A percentile compares a stretch with the other conserved stretches of the same genome.
Evolutionary conservation across 2,329 filamentous ascomycete species (phyloP).

Genomic region (Pseudocercospora musae): DNA sequence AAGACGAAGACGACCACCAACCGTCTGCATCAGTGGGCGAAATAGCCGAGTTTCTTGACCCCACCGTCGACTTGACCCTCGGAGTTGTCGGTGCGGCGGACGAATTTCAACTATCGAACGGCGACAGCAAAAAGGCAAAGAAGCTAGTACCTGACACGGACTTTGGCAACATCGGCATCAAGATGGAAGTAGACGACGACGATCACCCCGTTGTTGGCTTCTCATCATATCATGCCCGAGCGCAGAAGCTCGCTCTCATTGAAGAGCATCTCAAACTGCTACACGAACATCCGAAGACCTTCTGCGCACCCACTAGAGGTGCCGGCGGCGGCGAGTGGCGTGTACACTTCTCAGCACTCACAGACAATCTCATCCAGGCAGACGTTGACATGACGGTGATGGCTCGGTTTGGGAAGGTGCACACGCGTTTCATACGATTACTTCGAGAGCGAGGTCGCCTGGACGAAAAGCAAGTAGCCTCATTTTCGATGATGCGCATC

Average conservation of each 20-base stretch:
- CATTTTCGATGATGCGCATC: constrained; percentile 77
- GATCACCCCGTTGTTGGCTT: constrained; percentile 25
- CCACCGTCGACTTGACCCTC: constrained; percentile 39
- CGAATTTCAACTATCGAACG: constrained; percentile 23
- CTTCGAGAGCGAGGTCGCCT: constrained; percentile 83
- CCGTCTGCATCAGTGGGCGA: constrained; percentile 42
- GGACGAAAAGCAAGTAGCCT: constrained; percentile 86
- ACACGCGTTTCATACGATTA: constrained; percentile 79
- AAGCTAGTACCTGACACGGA: constrained; percentile 24
- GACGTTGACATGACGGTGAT: constrained; percentile 82
- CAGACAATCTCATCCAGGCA: constrained; percentile 66
- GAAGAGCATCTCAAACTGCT: constrained; percentile 72
- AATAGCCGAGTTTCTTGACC: constrained; percentile 42
- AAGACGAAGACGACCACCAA: constrained; percentile 32
- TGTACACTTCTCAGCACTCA: constrained; percentile 73
- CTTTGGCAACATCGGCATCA: constrained; percentile 30
- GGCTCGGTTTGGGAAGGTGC: constrained; percentile 70
- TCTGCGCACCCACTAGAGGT: constrained; percentile 64
- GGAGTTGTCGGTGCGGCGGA: constrained; percentile 26
- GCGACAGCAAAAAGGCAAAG: constrained; percentile 28
- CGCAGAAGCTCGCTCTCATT: constrained; percentile 54
- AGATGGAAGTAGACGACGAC: constrained; percentile 30
- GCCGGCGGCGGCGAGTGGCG: constrained; percentile 71
- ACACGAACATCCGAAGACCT: constrained; percentile 64
- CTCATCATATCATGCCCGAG: constrained; percentile 37